A percentile compares a stretch with the other conserved stretches of the same genome.
Evolutionary conservation across 495 filamentous ascomycete species (phyloP).

Genomic region (Penicillium goetzii): DNA sequence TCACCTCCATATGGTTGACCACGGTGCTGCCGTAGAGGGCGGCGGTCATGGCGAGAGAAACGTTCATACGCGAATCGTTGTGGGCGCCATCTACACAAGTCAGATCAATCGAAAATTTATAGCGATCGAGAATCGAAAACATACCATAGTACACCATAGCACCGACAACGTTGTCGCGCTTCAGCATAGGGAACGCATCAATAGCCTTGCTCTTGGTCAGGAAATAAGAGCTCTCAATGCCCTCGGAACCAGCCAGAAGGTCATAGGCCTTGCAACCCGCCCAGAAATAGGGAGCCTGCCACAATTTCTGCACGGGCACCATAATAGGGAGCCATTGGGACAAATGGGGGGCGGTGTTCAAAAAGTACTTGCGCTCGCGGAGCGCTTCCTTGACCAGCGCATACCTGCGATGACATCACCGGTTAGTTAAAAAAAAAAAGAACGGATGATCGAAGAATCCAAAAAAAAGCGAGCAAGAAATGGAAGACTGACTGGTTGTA

Average conservation of each 20-base stretch:
- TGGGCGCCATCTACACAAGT: conserved; percentile 76
- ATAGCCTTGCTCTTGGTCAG: conserved; percentile 91
- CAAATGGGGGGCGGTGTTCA: conserved; percentile 94
- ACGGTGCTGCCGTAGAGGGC: conserved; percentile 92
- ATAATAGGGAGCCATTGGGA: conserved; percentile 97
- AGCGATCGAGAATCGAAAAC: conserved; percentile 9
- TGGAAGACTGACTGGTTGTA: conserved; percentile 71
- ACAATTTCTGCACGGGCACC: conserved; percentile 94
- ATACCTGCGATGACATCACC: conserved; percentile 55
- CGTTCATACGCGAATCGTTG: conserved; percentile 99
- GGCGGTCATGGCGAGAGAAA: conserved; percentile 93
- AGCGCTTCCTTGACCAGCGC: conserved; percentile 91
- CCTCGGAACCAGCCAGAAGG: conserved; percentile 90
- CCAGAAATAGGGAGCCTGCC: conserved; percentile 98
- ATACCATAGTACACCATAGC: conserved; percentile 93
- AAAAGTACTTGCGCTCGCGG: conserved; percentile 92
- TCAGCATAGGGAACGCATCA: conserved; percentile 97
- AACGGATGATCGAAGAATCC: background rate
- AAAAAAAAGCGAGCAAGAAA: background rate
- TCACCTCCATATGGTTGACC: conserved; percentile 92
- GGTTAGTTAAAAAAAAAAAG: conserved; percentile 25
- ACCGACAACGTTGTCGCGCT: conserved; percentile 80
- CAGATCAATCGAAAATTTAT: background rate
- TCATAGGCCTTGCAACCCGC: conserved; percentile 94
- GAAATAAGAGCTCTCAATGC: conserved; percentile 97